Evolutionary conservation across 495 filamentous ascomycete species (phyloP), one percentile per base, ranked within the genome.

Genomic region (Paragyromitra xinjiangensis): DNA sequence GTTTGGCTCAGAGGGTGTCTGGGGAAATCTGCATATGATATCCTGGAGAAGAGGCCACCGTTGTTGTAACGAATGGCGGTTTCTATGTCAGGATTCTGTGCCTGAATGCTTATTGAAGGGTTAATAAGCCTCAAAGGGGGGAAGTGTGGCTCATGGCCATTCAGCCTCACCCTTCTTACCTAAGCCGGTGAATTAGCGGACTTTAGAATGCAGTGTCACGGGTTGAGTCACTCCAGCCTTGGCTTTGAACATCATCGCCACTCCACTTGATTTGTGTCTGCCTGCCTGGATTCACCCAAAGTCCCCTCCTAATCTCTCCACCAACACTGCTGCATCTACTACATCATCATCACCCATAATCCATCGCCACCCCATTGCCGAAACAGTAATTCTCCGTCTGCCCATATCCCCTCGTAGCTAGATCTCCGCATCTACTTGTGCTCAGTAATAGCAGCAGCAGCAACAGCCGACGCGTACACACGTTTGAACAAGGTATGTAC

Each of bases 11-110:
- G 29, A 53, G 50, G 26, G 12, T 34, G 69, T 19, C 69, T 44
- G 64, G 53, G 44, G 19, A 11, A 22, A 51, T 64, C 37, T 66
- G 50, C 77, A 61, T 14, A 62, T 50, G 55, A 19, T 19, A 44
- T 29, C 39, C 59, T 59, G 37, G 75, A 69, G 77, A 79, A 78
- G 77, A 79, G 77, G 77, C 77, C 77, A 79, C 77, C 75, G 77
- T 79, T 79, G 77, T 78, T 78, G 61, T 48, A 78, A 66, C 44
- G 59, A 59, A 64, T 50, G 29, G 3, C 29, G n/a, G 58, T 39
- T 66, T 73, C 62, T 45, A 50, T 42, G 39, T 12, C 34, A 56
- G 37, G 69, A 37, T 44, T 44, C 71, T 64, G 69, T 73, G 69
- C 69, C 74, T 76, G 68, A 58, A 72, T 76, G 39, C 34, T 22